phyloP scores from a whole-genome alignment of 352 stramenopile genomes.

The Pythium utonaiense region DNA sequence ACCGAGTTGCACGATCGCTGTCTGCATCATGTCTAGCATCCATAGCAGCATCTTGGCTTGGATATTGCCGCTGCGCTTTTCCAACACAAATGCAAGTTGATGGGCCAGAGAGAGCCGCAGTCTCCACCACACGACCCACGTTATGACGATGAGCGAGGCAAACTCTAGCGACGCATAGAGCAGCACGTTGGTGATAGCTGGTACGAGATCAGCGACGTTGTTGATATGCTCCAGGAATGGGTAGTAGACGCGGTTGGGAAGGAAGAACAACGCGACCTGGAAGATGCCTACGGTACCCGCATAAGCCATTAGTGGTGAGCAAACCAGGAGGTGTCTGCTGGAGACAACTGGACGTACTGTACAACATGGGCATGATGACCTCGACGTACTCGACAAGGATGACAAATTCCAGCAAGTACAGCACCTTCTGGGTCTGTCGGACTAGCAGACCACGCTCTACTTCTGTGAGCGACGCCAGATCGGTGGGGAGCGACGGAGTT shows the following conservation, averaged over 20 bases:
- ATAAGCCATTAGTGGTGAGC: background rate
- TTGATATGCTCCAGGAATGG: slow-evolving; percentile 14
- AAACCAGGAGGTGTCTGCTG: background rate
- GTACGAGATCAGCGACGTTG: background rate
- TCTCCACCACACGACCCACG: slow-evolving; percentile 4
- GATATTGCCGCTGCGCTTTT: slow-evolving; percentile 4
- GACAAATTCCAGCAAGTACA: slow-evolving; percentile 34
- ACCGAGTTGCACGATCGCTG: background rate
- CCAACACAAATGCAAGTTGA: slow-evolving; percentile 17
- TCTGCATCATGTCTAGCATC: slow-evolving; percentile 11
- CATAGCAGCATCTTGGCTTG: slow-evolving; percentile 14
- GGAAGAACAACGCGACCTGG: slow-evolving; percentile 17
- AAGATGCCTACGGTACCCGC: background rate
- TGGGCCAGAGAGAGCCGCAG: slow-evolving; percentile 10
- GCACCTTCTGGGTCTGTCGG: slow-evolving; percentile 15
- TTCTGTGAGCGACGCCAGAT: slow-evolving; percentile 7
- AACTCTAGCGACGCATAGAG: slow-evolving; percentile 15
- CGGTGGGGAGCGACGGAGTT: background rate
- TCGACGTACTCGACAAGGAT: slow-evolving; percentile 39
- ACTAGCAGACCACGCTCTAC: slow-evolving; percentile 14
- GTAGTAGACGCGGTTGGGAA: slow-evolving; percentile 28
- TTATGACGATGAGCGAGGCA: slow-evolving; percentile 5
- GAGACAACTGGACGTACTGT: slow-evolving; percentile 13
- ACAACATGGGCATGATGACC: slow-evolving; percentile 30
- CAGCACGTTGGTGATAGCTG: background rate